Base-by-base conservation (phyloP, 345 rosid genomes). In the Lumnitzera racemosa region DNA sequence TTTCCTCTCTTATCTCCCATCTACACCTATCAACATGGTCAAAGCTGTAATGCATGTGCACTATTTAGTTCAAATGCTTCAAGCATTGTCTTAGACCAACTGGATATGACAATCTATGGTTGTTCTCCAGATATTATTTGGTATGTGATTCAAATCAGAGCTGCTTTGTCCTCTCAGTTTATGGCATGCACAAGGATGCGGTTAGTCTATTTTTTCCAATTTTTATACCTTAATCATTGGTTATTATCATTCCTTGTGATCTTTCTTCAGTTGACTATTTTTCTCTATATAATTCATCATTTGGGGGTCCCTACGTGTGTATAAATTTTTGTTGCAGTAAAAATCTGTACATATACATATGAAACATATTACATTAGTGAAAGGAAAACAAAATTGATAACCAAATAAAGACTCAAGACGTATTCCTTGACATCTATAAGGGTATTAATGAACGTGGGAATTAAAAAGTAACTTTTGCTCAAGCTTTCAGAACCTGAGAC, bases 101-200 rank as follows among this genome's bases (percentile, higher is more conserved):
- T 36, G 43, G 43, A 36, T 36, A 1, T 3, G 2, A 23, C 64
- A 49, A 27, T 61, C 56, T 29, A 15, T 52, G 61, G 46, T 65
- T 16, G 24, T 64, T 29, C 58, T 62, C 76, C 89, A 83, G 92
- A 59, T 86, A 81, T 69, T 81, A 64, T 74, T 62, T 86, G 78
- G 74, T 76, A 56, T 86, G 87, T 60, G 89, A 86, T 78, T 70
- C 89, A 59, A 78, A 76, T 56, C 89, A 83, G 58, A 63, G 56
- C 15, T 78, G 78, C 71, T 79, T 83, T 70, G 78, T 83, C 69
- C 81, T 85, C 23, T 74, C 91, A 0, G 81, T 85, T n/a, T 82
- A 85, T 58, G 76, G 86, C n/a, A 59, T 76, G 55, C 72, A 49
- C 50, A 61, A 64, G 61, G 83, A 80, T 46, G 78, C 76, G 64